Base-by-base conservation (phyloP, 2,329 filamentous ascomycete genomes). In the Paecilomyces fulvus region DNA sequence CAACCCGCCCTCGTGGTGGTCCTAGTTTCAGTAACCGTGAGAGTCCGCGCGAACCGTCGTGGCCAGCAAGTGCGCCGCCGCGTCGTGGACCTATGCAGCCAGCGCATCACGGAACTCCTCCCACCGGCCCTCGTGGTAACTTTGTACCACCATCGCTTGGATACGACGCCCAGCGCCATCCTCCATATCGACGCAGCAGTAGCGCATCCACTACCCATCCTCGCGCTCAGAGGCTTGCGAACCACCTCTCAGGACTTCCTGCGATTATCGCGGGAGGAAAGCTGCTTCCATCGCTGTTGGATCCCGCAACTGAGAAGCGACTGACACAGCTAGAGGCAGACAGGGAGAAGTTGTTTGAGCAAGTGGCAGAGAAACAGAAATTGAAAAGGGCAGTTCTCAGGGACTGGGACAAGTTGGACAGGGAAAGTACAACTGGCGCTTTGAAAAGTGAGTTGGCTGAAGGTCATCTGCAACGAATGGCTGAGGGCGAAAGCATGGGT, bases 391-490 rank as follows among this genome's bases (percentile, higher is more conserved):
- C 65, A 14, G 71, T 67, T 0, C 57, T 79, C 53, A 71, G 70
- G 54, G 77, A 79, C 33, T 80, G 77, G 77, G 75, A 79, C 53
- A 73, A 68, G 53, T 58, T 77, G 49, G 74, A 78, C 58, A 67
- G 76, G 30, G 77, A 80, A 63, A 77, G 71, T 56, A 72, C 74
- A 28, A 75, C 76, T 20, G 75, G 75, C 46, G 71, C 72, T 2
- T 60, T 78, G 49, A 77, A 73, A 60, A 78, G 75, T 59, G 77
- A 79, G 55, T 63, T 79, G 53, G 77, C 77, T 2, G 77, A 79
- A 58, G 69, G 73, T 1, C 74, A 78, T 64, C 60, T 79, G 58
- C 74, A 78, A 54, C 65, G 73, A 12, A 74, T 79, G 66, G 71
- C 74, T 12, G 75, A 76, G 57, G 68, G 70, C 10, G 76, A 78